phyloP scores from a whole-genome alignment of 139 green algal genomes.

The Chlorella sp. region DNA sequence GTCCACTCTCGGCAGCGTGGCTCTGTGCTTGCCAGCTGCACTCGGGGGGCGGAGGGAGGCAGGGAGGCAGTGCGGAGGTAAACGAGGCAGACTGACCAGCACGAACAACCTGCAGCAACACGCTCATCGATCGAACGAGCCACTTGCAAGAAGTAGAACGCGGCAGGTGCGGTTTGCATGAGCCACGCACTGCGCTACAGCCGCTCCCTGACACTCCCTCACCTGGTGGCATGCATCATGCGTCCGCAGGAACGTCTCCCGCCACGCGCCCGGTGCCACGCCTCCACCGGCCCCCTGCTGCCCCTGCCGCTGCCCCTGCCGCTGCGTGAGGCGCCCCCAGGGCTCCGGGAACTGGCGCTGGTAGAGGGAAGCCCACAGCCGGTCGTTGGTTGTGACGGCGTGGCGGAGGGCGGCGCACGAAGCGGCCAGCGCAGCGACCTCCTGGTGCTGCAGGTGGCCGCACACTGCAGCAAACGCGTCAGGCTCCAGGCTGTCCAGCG shows the following conservation, averaged over 20 bases:
- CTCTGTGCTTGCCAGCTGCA: neutral
- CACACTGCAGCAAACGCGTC: conserved; percentile 20
- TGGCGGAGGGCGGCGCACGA: neutral
- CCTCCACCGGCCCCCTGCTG: neutral
- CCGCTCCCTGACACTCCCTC: no score
- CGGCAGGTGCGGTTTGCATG: no score
- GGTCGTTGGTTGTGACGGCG: conserved; percentile 1
- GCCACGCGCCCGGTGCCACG: neutral
- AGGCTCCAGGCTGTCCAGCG: conserved; percentile 9
- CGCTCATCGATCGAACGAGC: no score
- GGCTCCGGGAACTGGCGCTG: conserved; percentile 24
- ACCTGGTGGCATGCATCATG: conserved; percentile 12
- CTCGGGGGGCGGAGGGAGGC: neutral
- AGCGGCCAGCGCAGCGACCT: conserved; percentile 7
- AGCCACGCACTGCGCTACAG: no score
- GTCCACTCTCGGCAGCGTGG: conserved; percentile 6
- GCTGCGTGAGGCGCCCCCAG: conserved; percentile 14
- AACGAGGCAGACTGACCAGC: no score
- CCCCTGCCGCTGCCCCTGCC: neutral
- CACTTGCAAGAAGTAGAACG: no score
- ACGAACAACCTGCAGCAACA: no score
- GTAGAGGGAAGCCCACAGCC: conserved; percentile 9
- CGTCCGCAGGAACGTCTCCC: neutral
- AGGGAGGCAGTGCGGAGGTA: neutral
- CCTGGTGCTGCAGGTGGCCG: conserved; percentile 2